phyloP scores from a whole-genome alignment of 495 filamentous ascomycete genomes.

The Thermochaetoides thermophila region DNA sequence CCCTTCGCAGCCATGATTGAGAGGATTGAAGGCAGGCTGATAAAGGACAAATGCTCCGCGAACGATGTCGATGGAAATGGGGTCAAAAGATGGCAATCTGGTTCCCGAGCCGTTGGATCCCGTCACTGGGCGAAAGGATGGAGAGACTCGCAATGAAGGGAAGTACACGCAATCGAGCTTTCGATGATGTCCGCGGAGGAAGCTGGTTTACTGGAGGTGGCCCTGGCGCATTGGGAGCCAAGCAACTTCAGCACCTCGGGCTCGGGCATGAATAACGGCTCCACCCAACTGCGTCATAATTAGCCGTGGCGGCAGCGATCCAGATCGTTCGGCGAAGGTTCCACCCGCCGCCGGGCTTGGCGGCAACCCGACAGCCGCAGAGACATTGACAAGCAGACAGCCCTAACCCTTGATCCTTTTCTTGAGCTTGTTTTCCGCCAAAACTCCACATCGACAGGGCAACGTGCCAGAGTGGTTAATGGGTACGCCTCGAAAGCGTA shows the following conservation, averaged over 20 bases:
- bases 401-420: constrained; percentile 4
- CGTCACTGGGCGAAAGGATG: not conserved
- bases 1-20: constrained; percentile 50
- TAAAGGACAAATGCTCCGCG: constrained; percentile 1
- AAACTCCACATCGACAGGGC: constrained; percentile 10
- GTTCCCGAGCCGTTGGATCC: not conserved
- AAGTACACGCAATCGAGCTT: too few relatives aligned
- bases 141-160: too few relatives aligned
- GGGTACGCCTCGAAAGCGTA: constrained; percentile 39
- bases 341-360: too few relatives aligned
- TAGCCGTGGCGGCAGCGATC: not conserved
- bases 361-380: too few relatives aligned
- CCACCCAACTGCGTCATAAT: constrained; percentile 4
- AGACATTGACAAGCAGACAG: too few relatives aligned
- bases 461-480: constrained; percentile 38
- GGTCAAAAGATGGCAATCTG: not conserved
- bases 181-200: too few relatives aligned
- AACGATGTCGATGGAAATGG: constrained; percentile 1
- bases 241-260: too few relatives aligned
- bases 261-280: constrained; percentile 1
- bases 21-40: constrained; percentile 6
- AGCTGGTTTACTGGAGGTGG: not conserved
- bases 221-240: constrained; percentile 1
- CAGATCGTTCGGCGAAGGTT: too few relatives aligned
- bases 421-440: not conserved